A percentile compares a stretch with the other conserved stretches of the same genome.
Evolutionary conservation across 139 green algal genomes (phyloP).

Genomic region (Picochlorum sp.): DNA sequence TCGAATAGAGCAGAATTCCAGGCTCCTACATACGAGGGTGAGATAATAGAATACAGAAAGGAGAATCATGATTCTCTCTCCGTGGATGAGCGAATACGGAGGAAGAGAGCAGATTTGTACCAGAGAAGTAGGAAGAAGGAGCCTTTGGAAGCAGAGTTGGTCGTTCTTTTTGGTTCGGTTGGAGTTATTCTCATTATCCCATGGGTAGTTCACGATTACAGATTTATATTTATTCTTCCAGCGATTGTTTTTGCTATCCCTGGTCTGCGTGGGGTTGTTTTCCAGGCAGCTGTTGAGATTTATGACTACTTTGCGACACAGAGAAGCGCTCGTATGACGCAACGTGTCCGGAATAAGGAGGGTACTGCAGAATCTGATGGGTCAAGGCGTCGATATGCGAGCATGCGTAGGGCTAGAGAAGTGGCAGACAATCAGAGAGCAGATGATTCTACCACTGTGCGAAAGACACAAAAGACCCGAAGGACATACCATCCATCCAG

Average conservation of each 20-base stretch:
- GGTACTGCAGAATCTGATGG: no score
- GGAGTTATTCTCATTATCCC: slow-evolving; percentile 9
- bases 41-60: background rate
- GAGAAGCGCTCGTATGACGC: background rate
- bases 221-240: background rate
- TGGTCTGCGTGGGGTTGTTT: background rate
- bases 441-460: no score
- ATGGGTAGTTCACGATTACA: slow-evolving; percentile 7
- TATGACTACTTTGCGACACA: background rate
- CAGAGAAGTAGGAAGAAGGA: slow-evolving; percentile 7
- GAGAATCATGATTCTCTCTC: background rate
- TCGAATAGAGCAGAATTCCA: no score
- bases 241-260: slow-evolving; percentile 9
- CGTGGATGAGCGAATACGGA: background rate
- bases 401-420: no score
- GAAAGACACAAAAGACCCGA: no score
- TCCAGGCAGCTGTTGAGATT: slow-evolving; percentile 2
- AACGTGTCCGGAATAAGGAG: no score
- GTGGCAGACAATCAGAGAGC: no score
- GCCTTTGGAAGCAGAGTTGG: slow-evolving; percentile 20
- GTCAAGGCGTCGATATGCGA: no score
- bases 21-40: no score
- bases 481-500: no score
- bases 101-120: background rate
- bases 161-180: slow-evolving; percentile 16